Conservation (phyloP, 306 rosid species). For the Fagus crenata region DNA sequence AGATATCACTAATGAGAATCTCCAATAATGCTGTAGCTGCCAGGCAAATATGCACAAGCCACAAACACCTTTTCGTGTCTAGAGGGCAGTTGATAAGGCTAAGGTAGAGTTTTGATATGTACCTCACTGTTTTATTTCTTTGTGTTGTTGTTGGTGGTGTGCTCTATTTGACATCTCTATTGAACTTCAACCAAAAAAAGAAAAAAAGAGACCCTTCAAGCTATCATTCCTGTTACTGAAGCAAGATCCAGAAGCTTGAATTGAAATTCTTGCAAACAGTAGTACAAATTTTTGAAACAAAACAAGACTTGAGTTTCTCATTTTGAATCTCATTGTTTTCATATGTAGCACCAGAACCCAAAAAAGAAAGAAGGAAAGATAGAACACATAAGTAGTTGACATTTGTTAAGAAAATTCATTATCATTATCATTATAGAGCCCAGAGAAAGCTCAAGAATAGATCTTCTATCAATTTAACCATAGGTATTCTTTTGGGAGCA, state of each 20-base stretch:
- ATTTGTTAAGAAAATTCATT: constrained; percentile 2
- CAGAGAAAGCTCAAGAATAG: not conserved
- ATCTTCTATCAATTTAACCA: not conserved
- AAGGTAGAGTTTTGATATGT: not conserved
- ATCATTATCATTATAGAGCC: not conserved
- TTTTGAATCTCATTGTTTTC: not conserved
- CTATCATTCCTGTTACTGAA: no score
- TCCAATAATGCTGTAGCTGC: not conserved
- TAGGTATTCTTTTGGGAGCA: no score
- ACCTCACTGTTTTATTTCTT: not conserved
- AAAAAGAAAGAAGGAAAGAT: not conserved
- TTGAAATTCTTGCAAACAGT: not conserved
- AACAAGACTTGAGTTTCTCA: not conserved
- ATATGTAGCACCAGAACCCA: not conserved
- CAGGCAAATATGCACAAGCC: not conserved
- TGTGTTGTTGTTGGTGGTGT: not conserved
- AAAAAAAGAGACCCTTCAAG: not conserved
- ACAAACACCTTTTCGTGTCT: not conserved
- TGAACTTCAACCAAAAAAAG: not conserved
- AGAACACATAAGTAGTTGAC: not conserved
- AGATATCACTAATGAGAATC: not conserved
- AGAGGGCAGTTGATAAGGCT: not conserved
- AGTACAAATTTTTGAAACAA: not conserved
- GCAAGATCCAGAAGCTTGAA: no score
- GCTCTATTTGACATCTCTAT: not conserved